A percentile compares a stretch with the other conserved stretches of the same genome.
Conservation (phyloP, 192 early-diverging fungal genomes). For the Backusella tuberculispora region DNA sequence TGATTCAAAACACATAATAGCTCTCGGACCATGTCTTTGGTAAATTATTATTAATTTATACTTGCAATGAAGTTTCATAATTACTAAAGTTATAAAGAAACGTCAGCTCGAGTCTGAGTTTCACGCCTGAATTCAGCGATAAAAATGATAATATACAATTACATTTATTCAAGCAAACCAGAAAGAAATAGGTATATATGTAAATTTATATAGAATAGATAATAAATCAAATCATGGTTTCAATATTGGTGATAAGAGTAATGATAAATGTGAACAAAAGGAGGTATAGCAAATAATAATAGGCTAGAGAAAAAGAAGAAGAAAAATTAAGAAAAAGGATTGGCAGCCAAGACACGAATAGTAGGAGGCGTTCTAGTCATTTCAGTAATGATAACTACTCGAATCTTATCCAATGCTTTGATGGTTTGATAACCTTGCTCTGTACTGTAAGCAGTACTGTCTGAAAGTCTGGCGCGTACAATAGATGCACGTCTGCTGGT, state of each 20-base stretch:
- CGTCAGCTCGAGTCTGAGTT: background rate
- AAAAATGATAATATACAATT: constrained; percentile 16
- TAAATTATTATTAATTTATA: background rate
- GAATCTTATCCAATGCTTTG: constrained; percentile 45
- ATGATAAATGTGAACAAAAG: constrained; percentile 7
- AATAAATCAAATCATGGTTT: constrained; percentile 4
- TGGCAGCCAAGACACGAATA: constrained; percentile 56
- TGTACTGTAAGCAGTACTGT: constrained; percentile 30
- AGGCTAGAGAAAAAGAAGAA: background rate
- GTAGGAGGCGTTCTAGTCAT: constrained; percentile 55
- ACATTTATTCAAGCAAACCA: constrained; percentile 1
- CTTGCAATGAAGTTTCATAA: background rate
- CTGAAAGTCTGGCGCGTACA: constrained; percentile 26
- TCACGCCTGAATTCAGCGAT: background rate
- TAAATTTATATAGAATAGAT: constrained; percentile 13
- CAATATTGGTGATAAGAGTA: background rate
- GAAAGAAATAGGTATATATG: background rate
- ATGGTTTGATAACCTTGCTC: constrained; percentile 48
- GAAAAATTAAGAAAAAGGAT: constrained; percentile 39
- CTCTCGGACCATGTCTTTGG: too few relatives aligned
- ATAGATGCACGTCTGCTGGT: constrained; percentile 28
- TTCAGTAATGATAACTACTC: constrained; percentile 52
- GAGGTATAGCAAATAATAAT: constrained; percentile 4
- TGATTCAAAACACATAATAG: too few relatives aligned
- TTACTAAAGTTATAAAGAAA: background rate